Evolutionary conservation across 1,284 basidiomycete species (phyloP).

Genomic region (Apiotrichum gamsii): DNA sequence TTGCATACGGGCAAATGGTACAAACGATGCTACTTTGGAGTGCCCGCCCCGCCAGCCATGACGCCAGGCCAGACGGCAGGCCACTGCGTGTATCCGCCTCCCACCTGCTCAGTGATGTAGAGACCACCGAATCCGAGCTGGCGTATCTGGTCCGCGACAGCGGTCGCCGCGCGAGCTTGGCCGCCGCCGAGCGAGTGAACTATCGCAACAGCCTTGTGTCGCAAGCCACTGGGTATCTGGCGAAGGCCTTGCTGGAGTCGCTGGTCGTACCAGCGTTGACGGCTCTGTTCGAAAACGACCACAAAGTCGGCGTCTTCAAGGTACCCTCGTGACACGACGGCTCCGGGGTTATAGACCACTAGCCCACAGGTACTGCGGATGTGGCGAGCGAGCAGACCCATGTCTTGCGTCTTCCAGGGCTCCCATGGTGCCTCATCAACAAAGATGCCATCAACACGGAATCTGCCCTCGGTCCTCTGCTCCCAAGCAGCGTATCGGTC

Average conservation of each 20-base stretch:
- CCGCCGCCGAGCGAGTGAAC: slow-evolving; percentile 1
- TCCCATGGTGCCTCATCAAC: slow-evolving; percentile 14
- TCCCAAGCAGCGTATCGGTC: slow-evolving; percentile 8
- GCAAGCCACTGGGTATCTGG: slow-evolving; percentile 1
- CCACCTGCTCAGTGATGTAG: slow-evolving; percentile 5
- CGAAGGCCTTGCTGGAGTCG: slow-evolving; percentile 2
- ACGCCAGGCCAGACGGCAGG: slow-evolving; percentile 1
- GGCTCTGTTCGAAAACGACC: slow-evolving; percentile 8
- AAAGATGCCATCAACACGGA: slow-evolving; percentile 9
- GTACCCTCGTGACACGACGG: slow-evolving; percentile 2
- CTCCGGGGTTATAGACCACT: slow-evolving; percentile 8
- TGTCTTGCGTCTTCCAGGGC: not conserved
- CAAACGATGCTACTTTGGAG: too few relatives aligned
- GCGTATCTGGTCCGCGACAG: not conserved
- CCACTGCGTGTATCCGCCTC: slow-evolving; percentile 5
- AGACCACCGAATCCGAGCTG: slow-evolving; percentile 4
- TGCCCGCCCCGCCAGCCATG: too few relatives aligned
- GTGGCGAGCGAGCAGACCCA: slow-evolving; percentile 1
- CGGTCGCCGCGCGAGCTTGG: not conserved
- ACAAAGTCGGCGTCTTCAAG: slow-evolving; percentile 4
- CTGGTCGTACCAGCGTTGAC: not conserved
- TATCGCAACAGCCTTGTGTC: slow-evolving; percentile 4
- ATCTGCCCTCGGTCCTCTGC: too few relatives aligned
- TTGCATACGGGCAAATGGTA: too few relatives aligned
- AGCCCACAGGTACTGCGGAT: not conserved